Evolutionary conservation across 2,329 filamentous ascomycete species (phyloP).

Genomic region (Ceratocystiopsis brevicomis): DNA sequence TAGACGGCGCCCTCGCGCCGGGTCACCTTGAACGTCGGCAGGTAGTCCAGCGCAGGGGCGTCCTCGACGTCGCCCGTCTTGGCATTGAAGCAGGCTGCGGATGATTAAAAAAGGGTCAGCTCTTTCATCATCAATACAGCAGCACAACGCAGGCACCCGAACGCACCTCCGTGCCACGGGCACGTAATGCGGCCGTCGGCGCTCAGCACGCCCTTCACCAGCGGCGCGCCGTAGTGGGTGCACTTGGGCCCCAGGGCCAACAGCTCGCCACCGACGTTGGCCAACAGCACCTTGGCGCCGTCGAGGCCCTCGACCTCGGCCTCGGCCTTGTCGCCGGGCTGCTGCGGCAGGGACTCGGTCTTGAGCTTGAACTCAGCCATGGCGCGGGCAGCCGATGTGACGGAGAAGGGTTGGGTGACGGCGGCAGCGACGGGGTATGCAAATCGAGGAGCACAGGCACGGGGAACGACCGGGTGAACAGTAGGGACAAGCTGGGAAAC

Average conservation of each 20-base stretch:
- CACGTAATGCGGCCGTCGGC: constrained; percentile 71
- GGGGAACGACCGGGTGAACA: too few relatives aligned
- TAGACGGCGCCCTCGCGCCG: constrained; percentile 73
- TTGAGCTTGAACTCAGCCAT: constrained; percentile 54
- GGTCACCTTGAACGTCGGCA: constrained; percentile 62
- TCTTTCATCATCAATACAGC: background rate
- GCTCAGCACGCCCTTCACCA: constrained; percentile 71
- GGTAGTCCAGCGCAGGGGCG: constrained; percentile 72
- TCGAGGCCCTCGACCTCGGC: constrained; percentile 80
- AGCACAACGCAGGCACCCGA: background rate
- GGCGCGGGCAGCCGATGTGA: constrained; percentile 12
- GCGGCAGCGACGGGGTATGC: background rate
- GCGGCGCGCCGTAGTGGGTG: constrained; percentile 72
- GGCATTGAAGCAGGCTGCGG: constrained; percentile 73
- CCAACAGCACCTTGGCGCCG: constrained; percentile 66
- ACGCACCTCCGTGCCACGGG: constrained; percentile 84
- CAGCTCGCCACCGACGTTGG: constrained; percentile 57
- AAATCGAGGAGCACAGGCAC: background rate
- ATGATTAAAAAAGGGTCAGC: too few relatives aligned
- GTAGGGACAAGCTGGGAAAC: background rate
- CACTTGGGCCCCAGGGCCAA: constrained; percentile 73
- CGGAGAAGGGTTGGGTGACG: background rate
- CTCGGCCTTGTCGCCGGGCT: constrained; percentile 70
- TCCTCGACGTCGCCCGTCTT: constrained; percentile 86
- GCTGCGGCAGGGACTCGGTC: constrained; percentile 53